phyloP scores from a whole-genome alignment of 148 eudicot genomes.

The Limonium bicolor region DNA sequence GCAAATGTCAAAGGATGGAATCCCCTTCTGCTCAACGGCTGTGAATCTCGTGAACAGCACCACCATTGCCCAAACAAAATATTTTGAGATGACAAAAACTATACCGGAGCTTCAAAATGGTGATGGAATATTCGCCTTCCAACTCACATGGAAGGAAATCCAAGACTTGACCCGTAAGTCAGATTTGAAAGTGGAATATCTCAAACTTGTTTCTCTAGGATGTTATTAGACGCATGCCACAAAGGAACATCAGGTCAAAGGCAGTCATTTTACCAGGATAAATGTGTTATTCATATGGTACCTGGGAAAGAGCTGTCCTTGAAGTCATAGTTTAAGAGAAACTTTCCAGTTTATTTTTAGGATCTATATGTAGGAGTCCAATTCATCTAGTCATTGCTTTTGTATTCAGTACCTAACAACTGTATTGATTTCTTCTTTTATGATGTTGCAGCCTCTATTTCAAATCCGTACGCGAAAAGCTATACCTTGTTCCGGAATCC shows the following conservation, averaged over 20 bases:
- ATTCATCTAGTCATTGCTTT: not conserved
- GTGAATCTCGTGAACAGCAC: conserved; percentile 58
- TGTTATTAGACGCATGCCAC: not conserved
- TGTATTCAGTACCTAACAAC: not conserved
- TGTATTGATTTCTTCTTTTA: conserved; percentile 3
- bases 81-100: conserved; percentile 13
- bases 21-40: conserved; percentile 72
- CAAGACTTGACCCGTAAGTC: conserved; percentile 62
- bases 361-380: not conserved
- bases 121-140: conserved; percentile 59
- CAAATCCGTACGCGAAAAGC: conserved; percentile 26
- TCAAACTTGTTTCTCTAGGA: not conserved
- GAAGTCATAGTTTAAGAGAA: too few species aligned
- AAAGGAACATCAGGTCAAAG: not conserved
- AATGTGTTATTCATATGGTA: not conserved
- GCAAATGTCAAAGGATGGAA: conserved; percentile 71
- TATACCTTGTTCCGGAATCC: conserved; percentile 27
- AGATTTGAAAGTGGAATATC: not conserved
- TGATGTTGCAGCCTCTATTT: conserved; percentile 50
- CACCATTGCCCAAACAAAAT: conserved; percentile 24
- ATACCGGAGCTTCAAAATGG: conserved; percentile 29
- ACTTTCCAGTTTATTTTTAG: too few species aligned
- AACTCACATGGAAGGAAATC: conserved; percentile 63
- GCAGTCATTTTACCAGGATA: not conserved
- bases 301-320: too few species aligned